Base-by-base conservation (phyloP, 2,329 filamentous ascomycete genomes). In the Penicillium expansum region DNA sequence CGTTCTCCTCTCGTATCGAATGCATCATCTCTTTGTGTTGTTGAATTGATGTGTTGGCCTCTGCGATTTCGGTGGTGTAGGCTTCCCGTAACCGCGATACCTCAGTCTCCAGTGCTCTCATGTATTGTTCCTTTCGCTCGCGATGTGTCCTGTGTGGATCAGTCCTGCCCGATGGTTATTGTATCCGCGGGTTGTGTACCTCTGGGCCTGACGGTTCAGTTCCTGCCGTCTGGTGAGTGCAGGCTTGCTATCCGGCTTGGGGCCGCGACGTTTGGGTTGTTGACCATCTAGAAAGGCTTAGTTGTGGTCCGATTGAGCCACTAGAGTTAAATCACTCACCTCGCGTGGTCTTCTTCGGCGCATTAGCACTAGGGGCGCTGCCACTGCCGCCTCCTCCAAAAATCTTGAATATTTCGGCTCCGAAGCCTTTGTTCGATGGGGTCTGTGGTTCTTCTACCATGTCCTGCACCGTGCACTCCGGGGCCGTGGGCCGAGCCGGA, bases 181-280 rank as follows among this genome's bases (percentile, higher is more conserved):
- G 44, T 41, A 42, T 29, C 14, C 30, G 27, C 32, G 11, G 33
- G 11, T 47, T 35, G n/a, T 29, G 38, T 84, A 95, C 92, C 92
- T 88, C 76, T 97, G 94, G 30, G 94, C 94, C 77, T 97, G 93
- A 62, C 94, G 86, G 72, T 97, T 97, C 59, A 97, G 79, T 74
- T 97, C 93, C 72, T 97, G 94, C 62, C 93, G 86, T 60, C 93
- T 84, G 20, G 93, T 97, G 68, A 96, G 78, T 43, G 94, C 93
- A 18, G 94, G 94, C 72, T 96, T 97, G 79, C 90, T 95, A 74
- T 97, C 94, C 20, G 94, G 94, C 73, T 97, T 97, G 0, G 94
- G 94, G 1, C 94, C 94, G 74, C 94, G 86, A 64, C 91, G 86
- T 77, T 97, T 99, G 3, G 91, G 86, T 9, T 89, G 82, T 69